These are phyloP conservation scores for Chlorella sp. DNA, from an alignment of 139 green algal genomes.

Conservation along the genomic window DNA sequence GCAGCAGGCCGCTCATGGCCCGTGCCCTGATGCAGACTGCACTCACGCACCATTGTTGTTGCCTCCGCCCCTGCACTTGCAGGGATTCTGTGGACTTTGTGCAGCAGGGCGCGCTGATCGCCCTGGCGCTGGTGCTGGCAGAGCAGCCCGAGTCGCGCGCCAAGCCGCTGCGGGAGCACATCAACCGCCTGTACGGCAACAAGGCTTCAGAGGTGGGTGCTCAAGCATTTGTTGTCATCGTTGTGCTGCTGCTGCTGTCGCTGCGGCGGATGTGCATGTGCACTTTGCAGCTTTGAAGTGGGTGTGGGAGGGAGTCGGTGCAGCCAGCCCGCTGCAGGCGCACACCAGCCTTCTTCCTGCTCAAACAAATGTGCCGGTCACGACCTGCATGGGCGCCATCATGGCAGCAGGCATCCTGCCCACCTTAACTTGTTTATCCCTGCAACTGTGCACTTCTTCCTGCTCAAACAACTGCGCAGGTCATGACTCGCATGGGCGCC, in stretches of 20 bases:
- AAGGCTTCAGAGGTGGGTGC: conserved; percentile 92
- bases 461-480: neutral
- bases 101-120: conserved; percentile 93
- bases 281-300: too few relatives aligned
- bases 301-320: too few relatives aligned
- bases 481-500: conserved; percentile 88
- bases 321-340: too few relatives aligned
- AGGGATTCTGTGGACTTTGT: conserved; percentile 94
- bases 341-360: too few relatives aligned
- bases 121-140: conserved; percentile 91
- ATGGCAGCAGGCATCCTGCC: neutral
- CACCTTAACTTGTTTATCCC: neutral
- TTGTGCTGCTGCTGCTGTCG: too few relatives aligned
- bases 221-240: too few relatives aligned
- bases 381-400: neutral
- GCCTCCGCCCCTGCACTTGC: neutral
- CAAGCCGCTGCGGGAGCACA: conserved; percentile 67
- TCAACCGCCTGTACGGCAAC: conserved; percentile 89
- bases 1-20: too few relatives aligned
- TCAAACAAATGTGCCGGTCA: neutral
- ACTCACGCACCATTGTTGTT: too few relatives aligned
- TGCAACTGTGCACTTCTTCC: too few relatives aligned
- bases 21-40: too few relatives aligned
- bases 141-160: conserved; percentile 83
- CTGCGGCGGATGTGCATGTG: too few relatives aligned